Conservation (phyloP, 2,329 filamentous ascomycete species). For the Aspergillus flavus region DNA sequence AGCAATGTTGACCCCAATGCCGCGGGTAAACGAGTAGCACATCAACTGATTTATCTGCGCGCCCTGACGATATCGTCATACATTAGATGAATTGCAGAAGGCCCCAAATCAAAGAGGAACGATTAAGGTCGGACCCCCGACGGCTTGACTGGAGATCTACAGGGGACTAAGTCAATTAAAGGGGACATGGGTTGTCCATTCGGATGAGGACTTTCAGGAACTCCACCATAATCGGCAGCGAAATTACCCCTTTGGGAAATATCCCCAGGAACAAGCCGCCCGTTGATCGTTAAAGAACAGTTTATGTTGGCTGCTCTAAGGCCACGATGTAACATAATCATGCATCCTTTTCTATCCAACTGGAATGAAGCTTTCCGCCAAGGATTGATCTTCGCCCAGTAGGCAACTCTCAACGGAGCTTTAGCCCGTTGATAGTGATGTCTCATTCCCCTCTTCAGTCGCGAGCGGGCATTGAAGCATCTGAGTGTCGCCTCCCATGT, state of each 20-base stretch:
- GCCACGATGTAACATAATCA: background rate
- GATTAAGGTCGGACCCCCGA: background rate
- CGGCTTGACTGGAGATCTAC: constrained; percentile 1
- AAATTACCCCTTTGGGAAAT: background rate
- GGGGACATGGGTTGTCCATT: background rate
- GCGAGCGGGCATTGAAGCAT: background rate
- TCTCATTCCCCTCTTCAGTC: background rate
- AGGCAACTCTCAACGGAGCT: background rate
- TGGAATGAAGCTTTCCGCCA: background rate
- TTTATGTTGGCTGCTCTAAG: background rate
- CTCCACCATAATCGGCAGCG: background rate
- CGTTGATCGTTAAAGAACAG: background rate
- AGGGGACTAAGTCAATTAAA: constrained; percentile 1
- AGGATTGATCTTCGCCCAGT: background rate
- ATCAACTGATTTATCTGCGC: background rate
- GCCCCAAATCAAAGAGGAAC: background rate
- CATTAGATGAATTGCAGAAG: background rate
- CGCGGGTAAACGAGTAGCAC: background rate
- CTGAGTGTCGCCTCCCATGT: background rate
- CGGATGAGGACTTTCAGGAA: background rate
- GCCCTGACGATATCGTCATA: background rate
- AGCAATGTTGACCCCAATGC: background rate
- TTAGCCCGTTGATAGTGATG: background rate
- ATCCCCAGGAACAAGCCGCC: background rate
- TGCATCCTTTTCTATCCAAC: background rate